phyloP scores from a whole-genome alignment of 164 flowering plant genomes.

The Sextonia rubra region DNA sequence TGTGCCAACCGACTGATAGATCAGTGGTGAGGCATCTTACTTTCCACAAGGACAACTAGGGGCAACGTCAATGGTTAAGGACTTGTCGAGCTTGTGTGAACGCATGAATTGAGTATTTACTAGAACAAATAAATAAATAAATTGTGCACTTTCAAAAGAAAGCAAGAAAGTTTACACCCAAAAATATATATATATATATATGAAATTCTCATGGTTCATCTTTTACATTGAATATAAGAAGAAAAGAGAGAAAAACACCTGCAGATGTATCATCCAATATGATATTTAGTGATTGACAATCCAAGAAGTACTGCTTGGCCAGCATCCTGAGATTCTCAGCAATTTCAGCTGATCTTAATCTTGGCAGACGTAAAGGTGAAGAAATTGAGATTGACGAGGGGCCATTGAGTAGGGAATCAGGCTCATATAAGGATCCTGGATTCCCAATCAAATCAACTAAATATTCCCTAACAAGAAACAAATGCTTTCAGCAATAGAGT shows the following conservation, averaged over 20 bases:
- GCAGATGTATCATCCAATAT: conserved; percentile 61
- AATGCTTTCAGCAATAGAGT: conserved; percentile 1
- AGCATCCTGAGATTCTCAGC: conserved; percentile 66
- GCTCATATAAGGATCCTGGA: conserved; percentile 77
- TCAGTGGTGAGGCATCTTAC: no score
- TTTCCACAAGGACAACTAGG: no score
- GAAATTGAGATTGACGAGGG: conserved; percentile 85
- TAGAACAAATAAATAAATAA: no score
- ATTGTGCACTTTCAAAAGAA: no score
- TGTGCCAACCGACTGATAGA: no score
- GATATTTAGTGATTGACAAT: conserved; percentile 62
- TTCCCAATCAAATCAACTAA: conserved; percentile 81
- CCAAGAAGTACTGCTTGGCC: conserved; percentile 82
- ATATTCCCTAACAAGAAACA: conserved; percentile 61
- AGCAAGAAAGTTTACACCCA: no score
- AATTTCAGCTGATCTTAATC: conserved; percentile 53
- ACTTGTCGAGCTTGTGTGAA: no score
- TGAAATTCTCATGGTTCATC: no score
- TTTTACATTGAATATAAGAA: no score
- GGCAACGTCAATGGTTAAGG: no score
- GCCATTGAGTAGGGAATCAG: conserved; percentile 90
- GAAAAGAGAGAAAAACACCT: conserved; percentile 39
- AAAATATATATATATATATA: no score
- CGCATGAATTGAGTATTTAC: no score
- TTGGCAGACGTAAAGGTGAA: conserved; percentile 89